These are phyloP conservation scores for Diddensiella santjacobensis DNA, from an alignment of 805 yeast species.

Conservation along the genomic window DNA sequence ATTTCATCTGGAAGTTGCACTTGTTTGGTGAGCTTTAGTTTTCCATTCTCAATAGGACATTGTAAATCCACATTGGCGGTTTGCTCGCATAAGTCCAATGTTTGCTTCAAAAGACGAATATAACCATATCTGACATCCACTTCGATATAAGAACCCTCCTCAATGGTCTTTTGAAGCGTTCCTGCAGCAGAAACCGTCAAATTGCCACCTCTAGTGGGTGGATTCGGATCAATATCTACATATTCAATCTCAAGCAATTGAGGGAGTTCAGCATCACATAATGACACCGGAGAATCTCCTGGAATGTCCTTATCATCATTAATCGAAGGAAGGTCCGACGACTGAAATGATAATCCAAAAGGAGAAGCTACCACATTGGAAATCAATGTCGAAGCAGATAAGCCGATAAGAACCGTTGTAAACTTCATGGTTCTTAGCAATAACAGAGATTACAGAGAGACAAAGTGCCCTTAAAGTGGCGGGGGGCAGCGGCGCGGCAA, in stretches of 20 bases:
- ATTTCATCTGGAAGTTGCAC: conserved; percentile 88
- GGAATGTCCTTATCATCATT: conserved; percentile 45
- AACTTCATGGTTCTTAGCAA: neutral
- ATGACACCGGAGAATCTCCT: conserved; percentile 80
- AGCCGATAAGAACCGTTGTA: neutral
- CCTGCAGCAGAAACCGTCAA: conserved; percentile 79
- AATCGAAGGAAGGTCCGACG: neutral
- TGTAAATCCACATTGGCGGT: conserved; percentile 74
- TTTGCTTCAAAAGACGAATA: conserved; percentile 80
- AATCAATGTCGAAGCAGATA: neutral
- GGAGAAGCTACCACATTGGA: neutral
- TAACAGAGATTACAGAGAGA: neutral
- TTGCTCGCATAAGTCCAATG: conserved; percentile 91
- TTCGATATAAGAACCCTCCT: conserved; percentile 90
- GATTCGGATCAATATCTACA: conserved; percentile 73
- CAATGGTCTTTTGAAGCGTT: conserved; percentile 47
- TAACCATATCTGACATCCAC: conserved; percentile 91
- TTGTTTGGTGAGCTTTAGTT: conserved; percentile 57
- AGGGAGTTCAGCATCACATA: conserved; percentile 62
- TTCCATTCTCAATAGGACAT: conserved; percentile 78
- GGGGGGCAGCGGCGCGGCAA: too few species aligned
- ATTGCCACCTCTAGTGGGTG: conserved; percentile 83
- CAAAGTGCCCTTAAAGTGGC: too few species aligned
- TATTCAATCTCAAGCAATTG: conserved; percentile 63
- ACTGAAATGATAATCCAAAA: neutral